phyloP scores from a whole-genome alignment of 176 grass and related monocot species.

The Tuctoria greenei region DNA sequence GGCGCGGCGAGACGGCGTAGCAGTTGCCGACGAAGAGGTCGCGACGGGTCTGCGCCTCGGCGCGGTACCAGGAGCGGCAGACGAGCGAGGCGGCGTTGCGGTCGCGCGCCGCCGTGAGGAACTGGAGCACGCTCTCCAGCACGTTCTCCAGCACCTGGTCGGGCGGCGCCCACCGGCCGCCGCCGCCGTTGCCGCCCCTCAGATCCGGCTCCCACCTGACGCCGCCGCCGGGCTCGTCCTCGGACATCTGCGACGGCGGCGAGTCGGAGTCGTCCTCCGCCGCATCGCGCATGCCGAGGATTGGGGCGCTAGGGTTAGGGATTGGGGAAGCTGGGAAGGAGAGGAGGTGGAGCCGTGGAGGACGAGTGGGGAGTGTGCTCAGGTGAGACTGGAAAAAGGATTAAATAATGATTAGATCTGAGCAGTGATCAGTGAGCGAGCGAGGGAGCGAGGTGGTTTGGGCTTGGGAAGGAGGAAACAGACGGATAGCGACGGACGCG shows the following conservation, averaged over 20 bases:
- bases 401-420: conserved; percentile 95
- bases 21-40: conserved; percentile 97
- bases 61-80: conserved; percentile 81
- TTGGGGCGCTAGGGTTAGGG: conserved; percentile 52
- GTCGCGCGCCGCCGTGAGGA: conserved; percentile 65
- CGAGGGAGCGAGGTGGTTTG: no score
- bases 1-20: conserved; percentile 76
- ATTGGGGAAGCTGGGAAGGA: conserved; percentile 44
- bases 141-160: conserved; percentile 94
- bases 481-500: neutral
- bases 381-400: conserved; percentile 63
- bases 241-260: conserved; percentile 70
- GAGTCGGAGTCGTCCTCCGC: conserved; percentile 43
- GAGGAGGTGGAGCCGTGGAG: conserved; percentile 38
- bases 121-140: conserved; percentile 84
- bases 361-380: conserved; percentile 42
- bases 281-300: conserved; percentile 65
- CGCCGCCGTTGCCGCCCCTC: conserved; percentile 35
- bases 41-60: conserved; percentile 78
- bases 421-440: neutral
- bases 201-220: conserved; percentile 62
- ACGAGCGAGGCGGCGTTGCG: conserved; percentile 85
- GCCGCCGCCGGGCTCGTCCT: conserved; percentile 51
- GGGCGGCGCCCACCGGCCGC: conserved; percentile 52
- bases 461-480: no score